Base-by-base conservation (phyloP, 352 stramenopile species). In the Globisporangium apiculatum region DNA sequence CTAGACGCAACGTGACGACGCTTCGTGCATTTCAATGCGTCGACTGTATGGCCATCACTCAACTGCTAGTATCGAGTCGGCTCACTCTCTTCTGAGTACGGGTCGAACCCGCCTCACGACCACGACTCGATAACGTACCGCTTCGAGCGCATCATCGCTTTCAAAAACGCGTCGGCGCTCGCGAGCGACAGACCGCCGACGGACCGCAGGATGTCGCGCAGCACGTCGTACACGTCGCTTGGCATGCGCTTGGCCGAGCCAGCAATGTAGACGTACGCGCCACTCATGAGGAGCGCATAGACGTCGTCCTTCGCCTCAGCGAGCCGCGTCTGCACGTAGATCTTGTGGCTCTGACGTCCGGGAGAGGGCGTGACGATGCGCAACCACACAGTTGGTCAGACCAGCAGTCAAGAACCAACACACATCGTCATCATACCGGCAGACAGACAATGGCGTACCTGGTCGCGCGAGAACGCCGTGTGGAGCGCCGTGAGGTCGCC, bases 231-330 rank as follows among this genome's bases (percentile, higher is more conserved):
- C 5, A 98, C 89, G 51, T 98, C 91, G 14, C 65, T 83, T 1
- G 90, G 91, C 91, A 98, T 98, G 43, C 81, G 83, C 64, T 97
- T 97, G 6, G 91, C 89, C 1, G 84, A 95, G 7, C 91, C 92
- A 1, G 86, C 86, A 18, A 98, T 85, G 61, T 87, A 96, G 42
- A 94, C 73, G 52, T 83, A 86, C 3, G 82, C 79, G 7, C 75
- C 75, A 36, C 73, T 75, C 51, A 89, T 73, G 17, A 93, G 73
- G 48, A 90, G 72, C 41, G 86, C 61, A 49, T 79, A 94, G 0
- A 95, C 71, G 7, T 65, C 51, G 24, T 87, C 67, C 60, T 91
- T 92, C 57, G 91, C 71, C 62, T 97, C 87, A 7, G 69, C 75
- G 17, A 98, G 75, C 10, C 76, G 76, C 14, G 83, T 91, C 71